Base-by-base conservation (phyloP, 345 rosid species). In the Citrus unshiu region DNA sequence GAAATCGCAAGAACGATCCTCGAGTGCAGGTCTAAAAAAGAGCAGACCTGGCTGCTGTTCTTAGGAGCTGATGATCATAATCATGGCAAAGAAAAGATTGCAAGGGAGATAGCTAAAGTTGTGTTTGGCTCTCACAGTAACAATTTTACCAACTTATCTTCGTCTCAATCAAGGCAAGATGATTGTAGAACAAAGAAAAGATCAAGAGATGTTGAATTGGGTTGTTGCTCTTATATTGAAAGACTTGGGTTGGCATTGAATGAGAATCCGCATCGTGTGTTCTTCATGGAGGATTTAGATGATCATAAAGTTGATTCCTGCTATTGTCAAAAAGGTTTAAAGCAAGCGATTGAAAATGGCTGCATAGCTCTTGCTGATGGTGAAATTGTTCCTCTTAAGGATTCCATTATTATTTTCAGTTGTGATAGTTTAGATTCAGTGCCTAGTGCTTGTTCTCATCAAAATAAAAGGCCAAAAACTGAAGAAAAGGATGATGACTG, bases 211-310 rank as follows among this genome's bases (percentile, higher is more conserved):
- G 88, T 81, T 13, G 89, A 90, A 22, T 14, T 58, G 7, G 88
- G 81, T 6, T 69, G 77, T 34, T 37, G 67, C 18, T 46, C 16
- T 7, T 85, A 86, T 68, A 35, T 83, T 7, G 87, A 90, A 70
- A 87, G 88, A 68, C 75, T 92, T 13, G 87, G 85, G 0, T 83
- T 87, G 43, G 91, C 93, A 7, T 81, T 89, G 89, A 92, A 92
- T 63, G 91, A 90, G 86, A 92, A 90, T 69, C 96, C 93, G 29
- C 91, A 84, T 63, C 82, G 91, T 18, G 93, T 92, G 40, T 88
- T 90, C 77, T 88, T 89, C 82, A 73, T 92, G 82, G 92, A 90
- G 76, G 93, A 87, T 62, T n/a, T 84, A 40, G 90, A 88, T 46
- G 5, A 46, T 46, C 51, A 46, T 46, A 46, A 46, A 12, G 51